Conservation (phyloP, 345 rosid genomes). For the Bruguiera gymnorhiza region DNA sequence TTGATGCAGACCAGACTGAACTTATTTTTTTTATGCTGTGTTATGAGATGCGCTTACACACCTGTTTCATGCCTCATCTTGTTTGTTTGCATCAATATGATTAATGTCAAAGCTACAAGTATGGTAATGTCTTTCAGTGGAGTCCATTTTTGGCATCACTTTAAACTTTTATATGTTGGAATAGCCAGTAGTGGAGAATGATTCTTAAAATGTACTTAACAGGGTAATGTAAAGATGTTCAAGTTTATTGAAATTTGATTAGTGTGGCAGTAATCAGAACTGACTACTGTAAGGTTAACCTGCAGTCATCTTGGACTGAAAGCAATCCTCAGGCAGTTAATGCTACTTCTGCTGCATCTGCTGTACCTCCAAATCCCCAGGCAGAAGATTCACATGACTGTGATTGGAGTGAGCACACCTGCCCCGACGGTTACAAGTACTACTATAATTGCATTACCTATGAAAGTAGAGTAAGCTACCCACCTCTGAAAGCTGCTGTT, state of each 20-base stretch:
- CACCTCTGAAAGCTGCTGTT: constrained; percentile 16
- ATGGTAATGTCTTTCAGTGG: neutral
- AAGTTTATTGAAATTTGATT: too few species aligned
- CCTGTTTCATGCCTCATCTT: neutral
- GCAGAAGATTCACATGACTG: constrained; percentile 46
- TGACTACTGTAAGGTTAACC: constrained; percentile 11
- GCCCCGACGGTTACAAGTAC: constrained; percentile 85
- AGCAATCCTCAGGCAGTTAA: constrained; percentile 32
- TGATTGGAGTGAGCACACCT: constrained; percentile 89
- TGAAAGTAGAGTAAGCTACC: constrained; percentile 65
- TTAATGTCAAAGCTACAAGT: neutral
- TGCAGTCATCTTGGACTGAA: constrained; percentile 30
- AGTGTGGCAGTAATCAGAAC: too few species aligned
- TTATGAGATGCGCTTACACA: neutral
- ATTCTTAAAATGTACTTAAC: neutral
- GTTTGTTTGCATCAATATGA: neutral
- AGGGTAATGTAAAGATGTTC: too few species aligned
- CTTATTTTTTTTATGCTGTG: too few species aligned
- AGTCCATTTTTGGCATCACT: neutral
- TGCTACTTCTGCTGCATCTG: constrained; percentile 23
- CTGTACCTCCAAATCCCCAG: constrained; percentile 35
- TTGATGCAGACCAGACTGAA: too few species aligned
- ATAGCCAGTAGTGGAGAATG: constrained; percentile 1
- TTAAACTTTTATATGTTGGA: neutral
- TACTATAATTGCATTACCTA: constrained; percentile 67